A percentile compares a stretch with the other conserved stretches of the same genome.
Evolutionary conservation across 1,284 basidiomycete genomes (phyloP).

Genomic region (Phlebopus sp.): DNA sequence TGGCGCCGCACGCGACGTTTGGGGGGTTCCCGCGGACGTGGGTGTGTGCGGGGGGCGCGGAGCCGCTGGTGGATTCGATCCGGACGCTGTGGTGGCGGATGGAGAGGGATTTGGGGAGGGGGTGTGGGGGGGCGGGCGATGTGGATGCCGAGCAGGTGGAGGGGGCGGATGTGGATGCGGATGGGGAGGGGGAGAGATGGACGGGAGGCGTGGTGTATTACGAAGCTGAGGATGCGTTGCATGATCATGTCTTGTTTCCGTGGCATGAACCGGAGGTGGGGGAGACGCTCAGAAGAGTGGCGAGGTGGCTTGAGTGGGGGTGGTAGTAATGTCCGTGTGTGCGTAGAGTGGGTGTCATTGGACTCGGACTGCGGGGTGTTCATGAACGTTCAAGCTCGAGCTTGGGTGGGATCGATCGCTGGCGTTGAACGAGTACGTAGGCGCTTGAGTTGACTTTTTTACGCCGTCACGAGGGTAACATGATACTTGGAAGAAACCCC

Average conservation of each 20-base stretch:
- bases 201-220: conserved; percentile 46
- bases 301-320: conserved; percentile 39
- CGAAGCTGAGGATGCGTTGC: conserved; percentile 49
- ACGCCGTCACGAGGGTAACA: too few species aligned
- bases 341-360: too few species aligned
- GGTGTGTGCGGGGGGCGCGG: conserved; percentile 34
- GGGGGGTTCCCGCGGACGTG: conserved; percentile 35
- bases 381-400: too few species aligned
- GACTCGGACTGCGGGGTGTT: too few species aligned
- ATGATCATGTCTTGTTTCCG: conserved; percentile 49
- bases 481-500: too few species aligned
- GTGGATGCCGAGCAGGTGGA: conserved; percentile 21
- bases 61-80: conserved; percentile 34
- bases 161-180: conserved; percentile 29
- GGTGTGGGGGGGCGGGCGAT: conserved; percentile 35
- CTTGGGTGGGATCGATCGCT: too few species aligned
- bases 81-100: conserved; percentile 32
- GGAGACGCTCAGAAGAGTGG: conserved; percentile 44
- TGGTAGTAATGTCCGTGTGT: too few species aligned
- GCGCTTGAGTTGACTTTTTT: too few species aligned
- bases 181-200: too few species aligned
- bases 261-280: conserved; percentile 58
- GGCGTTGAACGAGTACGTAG: too few species aligned
- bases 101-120: conserved; percentile 44
- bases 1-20: conserved; percentile 21